phyloP scores from a whole-genome alignment of 2,329 filamentous ascomycete genomes.

The Xenoacremonium recifei region DNA sequence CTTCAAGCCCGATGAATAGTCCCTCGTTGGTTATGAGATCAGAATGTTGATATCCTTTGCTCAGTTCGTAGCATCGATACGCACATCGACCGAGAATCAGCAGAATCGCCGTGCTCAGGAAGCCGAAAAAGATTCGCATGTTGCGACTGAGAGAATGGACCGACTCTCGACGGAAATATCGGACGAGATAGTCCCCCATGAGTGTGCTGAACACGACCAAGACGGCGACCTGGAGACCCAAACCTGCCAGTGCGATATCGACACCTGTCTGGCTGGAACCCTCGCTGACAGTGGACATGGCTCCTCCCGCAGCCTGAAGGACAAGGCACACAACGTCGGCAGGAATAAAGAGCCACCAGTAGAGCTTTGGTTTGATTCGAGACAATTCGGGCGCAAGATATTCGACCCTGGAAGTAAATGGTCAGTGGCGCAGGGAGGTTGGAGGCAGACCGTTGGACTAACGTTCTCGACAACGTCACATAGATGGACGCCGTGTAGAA shows the following conservation, averaged over 20 bases:
- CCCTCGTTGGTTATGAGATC: conserved; percentile 50
- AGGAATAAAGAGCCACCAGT: conserved; percentile 49
- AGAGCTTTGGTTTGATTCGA: conserved; percentile 38
- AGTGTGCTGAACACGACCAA: conserved; percentile 50
- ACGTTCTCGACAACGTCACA: conserved; percentile 51
- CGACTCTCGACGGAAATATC: conserved; percentile 30
- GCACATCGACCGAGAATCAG: conserved; percentile 60
- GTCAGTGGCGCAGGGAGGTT: rapidly evolving
- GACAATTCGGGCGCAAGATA: conserved; percentile 36
- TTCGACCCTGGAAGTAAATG: conserved; percentile 32
- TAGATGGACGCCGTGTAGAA: conserved; percentile 61
- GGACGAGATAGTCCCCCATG: conserved; percentile 47
- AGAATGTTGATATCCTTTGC: conserved; percentile 56
- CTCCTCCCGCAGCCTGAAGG: conserved; percentile 56
- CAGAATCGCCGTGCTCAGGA: conserved; percentile 52
- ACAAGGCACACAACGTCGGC: conserved; percentile 54
- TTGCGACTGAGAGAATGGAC: conserved; percentile 15
- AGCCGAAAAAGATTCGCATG: conserved; percentile 47
- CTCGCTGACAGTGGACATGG: conserved; percentile 42
- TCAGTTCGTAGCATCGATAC: conserved; percentile 64
- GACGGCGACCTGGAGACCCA: conserved; percentile 57
- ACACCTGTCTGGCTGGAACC: conserved; percentile 44
- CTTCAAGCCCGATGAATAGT: conserved; percentile 55
- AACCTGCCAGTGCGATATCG: conserved; percentile 44
- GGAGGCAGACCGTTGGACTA: conserved; percentile 11